phyloP scores from a whole-genome alignment of 768 basidiomycete species.

The Psilocybe subaeruginosa region DNA sequence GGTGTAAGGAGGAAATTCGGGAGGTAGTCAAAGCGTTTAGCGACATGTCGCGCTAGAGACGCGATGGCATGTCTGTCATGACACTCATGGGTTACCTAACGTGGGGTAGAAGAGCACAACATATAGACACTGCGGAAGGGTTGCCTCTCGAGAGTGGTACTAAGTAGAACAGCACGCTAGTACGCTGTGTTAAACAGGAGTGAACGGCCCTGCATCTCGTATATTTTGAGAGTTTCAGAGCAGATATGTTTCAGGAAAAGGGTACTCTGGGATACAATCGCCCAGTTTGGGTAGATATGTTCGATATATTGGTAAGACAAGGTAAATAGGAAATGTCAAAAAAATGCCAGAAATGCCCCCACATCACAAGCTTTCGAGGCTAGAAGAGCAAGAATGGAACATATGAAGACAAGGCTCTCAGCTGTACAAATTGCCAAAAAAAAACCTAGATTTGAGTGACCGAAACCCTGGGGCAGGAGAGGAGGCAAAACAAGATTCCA shows the following conservation, averaged over 20 bases:
- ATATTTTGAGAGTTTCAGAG: not conserved
- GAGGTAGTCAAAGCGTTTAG: not conserved
- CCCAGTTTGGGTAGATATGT: not conserved
- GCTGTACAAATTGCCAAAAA: not conserved
- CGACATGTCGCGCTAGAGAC: constrained; percentile 1
- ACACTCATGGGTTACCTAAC: not conserved
- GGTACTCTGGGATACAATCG: not conserved
- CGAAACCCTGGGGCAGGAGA: too few relatives aligned
- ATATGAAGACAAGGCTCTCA: not conserved
- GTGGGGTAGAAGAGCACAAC: not conserved
- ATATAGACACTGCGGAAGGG: not conserved
- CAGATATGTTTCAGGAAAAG: not conserved
- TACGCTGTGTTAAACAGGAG: not conserved
- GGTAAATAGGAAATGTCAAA: not conserved
- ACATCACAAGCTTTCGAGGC: not conserved
- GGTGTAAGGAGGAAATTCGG: not conserved
- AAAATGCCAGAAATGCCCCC: not conserved
- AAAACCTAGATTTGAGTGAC: too few relatives aligned
- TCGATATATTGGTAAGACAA: not conserved
- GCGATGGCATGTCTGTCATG: not conserved
- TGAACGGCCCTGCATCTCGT: not conserved
- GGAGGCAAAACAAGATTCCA: too few relatives aligned
- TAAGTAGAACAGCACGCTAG: too few relatives aligned
- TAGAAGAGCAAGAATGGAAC: not conserved
- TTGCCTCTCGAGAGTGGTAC: too few relatives aligned